Conservation (phyloP, 768 basidiomycete species). For the Hydnum rufescens region DNA sequence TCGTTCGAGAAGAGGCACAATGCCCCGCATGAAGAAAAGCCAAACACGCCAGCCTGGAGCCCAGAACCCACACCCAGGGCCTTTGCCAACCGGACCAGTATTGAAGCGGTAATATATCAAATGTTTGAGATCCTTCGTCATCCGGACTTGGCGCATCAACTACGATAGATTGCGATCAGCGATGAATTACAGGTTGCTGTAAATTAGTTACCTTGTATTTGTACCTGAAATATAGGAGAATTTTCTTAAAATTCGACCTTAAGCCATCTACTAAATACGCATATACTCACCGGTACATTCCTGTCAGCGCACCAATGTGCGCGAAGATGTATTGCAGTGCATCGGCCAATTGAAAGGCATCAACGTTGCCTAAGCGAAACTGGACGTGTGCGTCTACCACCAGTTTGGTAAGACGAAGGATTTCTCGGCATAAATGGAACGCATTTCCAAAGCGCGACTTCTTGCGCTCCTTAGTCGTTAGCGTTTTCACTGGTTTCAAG, state of each 20-base stretch:
- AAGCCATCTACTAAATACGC: slow-evolving; percentile 7
- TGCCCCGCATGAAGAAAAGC: slow-evolving; percentile 99
- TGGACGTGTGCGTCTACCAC: slow-evolving; percentile 99
- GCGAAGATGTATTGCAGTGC: slow-evolving; percentile 95
- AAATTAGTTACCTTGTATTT: slow-evolving; percentile 67
- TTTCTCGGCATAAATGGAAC: slow-evolving; percentile 95
- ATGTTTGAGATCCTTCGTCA: slow-evolving; percentile 99
- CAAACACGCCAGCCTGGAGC: slow-evolving; percentile 99
- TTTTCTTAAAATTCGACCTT: background rate
- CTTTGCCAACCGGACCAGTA: slow-evolving; percentile 97
- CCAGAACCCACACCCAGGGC: slow-evolving; percentile 98
- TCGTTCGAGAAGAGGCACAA: slow-evolving; percentile 89
- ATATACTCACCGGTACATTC: slow-evolving; percentile 62
- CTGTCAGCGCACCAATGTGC: slow-evolving; percentile 93
- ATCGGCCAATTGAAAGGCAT: slow-evolving; percentile 97
- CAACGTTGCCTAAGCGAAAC: slow-evolving; percentile 93
- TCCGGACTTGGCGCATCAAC: slow-evolving; percentile 98
- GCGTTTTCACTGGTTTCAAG: slow-evolving; percentile 67
- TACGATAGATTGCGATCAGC: slow-evolving; percentile 14
- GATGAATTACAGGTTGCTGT: background rate
- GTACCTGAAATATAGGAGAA: slow-evolving; percentile 31
- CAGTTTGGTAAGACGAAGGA: slow-evolving; percentile 90
- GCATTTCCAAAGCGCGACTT: slow-evolving; percentile 99
- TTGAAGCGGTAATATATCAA: slow-evolving; percentile 98
- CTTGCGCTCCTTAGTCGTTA: slow-evolving; percentile 98